Evolutionary conservation across 192 early-diverging fungal species (phyloP), one percentile per base, ranked within the genome.

Genomic region (Helicostylum pulchrum): DNA sequence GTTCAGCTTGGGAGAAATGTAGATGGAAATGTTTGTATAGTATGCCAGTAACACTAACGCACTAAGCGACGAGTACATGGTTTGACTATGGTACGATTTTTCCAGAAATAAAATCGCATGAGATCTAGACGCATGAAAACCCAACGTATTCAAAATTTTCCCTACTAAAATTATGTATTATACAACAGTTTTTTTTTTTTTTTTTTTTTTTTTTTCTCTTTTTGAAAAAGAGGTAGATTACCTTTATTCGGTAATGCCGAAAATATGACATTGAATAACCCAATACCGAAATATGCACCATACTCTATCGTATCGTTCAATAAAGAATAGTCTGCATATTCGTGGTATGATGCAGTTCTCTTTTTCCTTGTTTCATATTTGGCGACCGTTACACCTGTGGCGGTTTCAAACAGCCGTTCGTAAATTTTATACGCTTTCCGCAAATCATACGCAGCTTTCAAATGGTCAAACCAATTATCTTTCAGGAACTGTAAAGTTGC

Each of bases 391-490:
- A 54, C 50, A 21, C 67, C 67, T 2, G 60, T 61, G 4, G 52
- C 54, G 3, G 21, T 46, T 53, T 68, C 61, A 63, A 75, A 75
- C 34, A 70, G 26, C 1, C 58, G 54, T 52, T 75, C 73, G 21
- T 70, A 75, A n/a, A 61, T 75, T 32, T 65, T 65, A 46, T 70
- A 70, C 5, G 73, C 60, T 43, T 69, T 75, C 14, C 73, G 64
- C 31, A 75, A 50, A 19, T 75, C 69, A 34, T 75, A 75, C 2
- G 73, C 66, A 3, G 64, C 64, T 21, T 58, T 60, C 19, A 75
- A 66, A 20, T 75, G 69, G 23, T 70, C 68, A 43, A 70, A 56
- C 73, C 73, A 75, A 39, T 51, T 65, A 15, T 69, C 67, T 14
- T 50, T 32, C 19, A 75, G 52, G 15, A 75, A 65, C 50, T 75